A percentile compares a stretch with the other conserved stretches of the same genome.
Evolutionary conservation across 1,284 basidiomycete species (phyloP).

Genomic region (Vanrija humicola): DNA sequence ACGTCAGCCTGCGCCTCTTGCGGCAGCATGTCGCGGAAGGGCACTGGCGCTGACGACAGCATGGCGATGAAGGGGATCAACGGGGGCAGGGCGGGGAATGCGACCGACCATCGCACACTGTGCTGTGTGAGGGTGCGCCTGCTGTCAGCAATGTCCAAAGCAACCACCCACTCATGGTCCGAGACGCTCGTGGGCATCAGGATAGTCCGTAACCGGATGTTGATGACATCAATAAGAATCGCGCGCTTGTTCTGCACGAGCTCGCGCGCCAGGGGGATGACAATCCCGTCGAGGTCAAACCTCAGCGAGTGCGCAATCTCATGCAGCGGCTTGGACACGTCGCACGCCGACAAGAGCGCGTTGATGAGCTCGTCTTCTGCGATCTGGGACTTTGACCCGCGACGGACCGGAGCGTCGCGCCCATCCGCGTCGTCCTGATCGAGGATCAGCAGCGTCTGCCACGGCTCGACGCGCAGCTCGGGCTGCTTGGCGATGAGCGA

Average conservation of each 20-base stretch:
- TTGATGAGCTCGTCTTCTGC: conserved; percentile 59
- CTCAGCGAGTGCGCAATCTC: conserved; percentile 79
- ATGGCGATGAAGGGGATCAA: conserved; percentile 68
- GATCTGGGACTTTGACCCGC: background rate
- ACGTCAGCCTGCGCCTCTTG: conserved; percentile 17
- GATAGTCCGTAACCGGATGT: conserved; percentile 73
- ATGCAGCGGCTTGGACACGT: conserved; percentile 60
- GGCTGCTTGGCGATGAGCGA: conserved; percentile 10
- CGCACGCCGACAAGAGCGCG: conserved; percentile 59
- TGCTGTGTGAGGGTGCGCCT: conserved; percentile 54
- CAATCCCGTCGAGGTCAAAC: conserved; percentile 78
- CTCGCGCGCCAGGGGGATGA: conserved; percentile 83
- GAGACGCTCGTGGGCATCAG: conserved; percentile 71
- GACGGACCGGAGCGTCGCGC: conserved; percentile 1
- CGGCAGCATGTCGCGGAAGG: conserved; percentile 55
- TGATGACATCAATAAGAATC: conserved; percentile 81
- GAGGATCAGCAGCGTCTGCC: conserved; percentile 82
- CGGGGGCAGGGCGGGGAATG: conserved; percentile 66
- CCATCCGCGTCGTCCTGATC: conserved; percentile 24
- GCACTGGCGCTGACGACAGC: conserved; percentile 63
- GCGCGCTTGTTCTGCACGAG: conserved; percentile 85
- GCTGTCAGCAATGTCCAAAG: conserved; percentile 26
- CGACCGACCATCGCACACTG: conserved; percentile 60
- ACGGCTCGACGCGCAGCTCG: conserved; percentile 62
- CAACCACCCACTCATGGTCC: conserved; percentile 58